phyloP scores from a whole-genome alignment of 73 alveolate genomes.

The Symbiodinium natans region DNA sequence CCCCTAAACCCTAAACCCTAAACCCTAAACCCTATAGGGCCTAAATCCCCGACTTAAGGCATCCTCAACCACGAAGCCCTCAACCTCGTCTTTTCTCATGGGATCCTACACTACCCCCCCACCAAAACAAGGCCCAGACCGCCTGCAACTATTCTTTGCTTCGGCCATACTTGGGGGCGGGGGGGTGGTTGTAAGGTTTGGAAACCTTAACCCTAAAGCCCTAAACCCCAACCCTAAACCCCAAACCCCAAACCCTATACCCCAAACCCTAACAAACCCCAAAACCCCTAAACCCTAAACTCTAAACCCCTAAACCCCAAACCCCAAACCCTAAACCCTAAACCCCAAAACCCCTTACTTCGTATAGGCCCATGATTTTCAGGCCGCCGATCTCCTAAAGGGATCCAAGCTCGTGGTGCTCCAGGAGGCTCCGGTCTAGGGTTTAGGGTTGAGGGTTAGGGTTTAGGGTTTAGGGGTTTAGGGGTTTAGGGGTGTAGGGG shows the following conservation, averaged over 20 bases:
- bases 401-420: constrained; percentile 31
- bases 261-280: background rate
- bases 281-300: background rate
- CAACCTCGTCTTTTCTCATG: no score
- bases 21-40: background rate
- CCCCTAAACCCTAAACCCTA: background rate
- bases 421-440: background rate
- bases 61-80: no score
- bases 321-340: background rate
- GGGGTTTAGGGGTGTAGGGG: no score
- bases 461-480: no score
- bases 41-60: background rate
- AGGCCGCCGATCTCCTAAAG: constrained; percentile 43
- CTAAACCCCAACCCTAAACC: background rate
- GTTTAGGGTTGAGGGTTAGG: no score
- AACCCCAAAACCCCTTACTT: background rate
- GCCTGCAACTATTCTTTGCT: no score
- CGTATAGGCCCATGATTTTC: no score
- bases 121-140: no score
- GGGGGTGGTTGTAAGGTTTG: no score
- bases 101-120: background rate
- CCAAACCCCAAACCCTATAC: background rate
- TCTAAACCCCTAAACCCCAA: background rate
- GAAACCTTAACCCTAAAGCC: background rate
- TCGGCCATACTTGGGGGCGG: no score